A percentile compares a stretch with the other conserved stretches of the same genome.
Evolutionary conservation across 345 rosid genomes (phyloP).

Genomic region (Gossypium stocksii): DNA sequence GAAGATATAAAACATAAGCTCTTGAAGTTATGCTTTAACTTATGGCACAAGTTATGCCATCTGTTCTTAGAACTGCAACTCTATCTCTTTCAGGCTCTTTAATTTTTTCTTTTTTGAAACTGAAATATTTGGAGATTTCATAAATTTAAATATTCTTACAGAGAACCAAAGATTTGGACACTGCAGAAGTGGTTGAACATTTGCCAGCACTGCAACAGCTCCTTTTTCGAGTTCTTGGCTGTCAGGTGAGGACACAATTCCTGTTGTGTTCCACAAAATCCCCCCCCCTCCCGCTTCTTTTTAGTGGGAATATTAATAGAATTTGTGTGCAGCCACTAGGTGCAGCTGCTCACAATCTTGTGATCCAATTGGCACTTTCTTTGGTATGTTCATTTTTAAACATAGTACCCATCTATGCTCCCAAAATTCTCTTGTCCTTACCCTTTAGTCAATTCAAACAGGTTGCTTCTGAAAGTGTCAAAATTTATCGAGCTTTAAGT

Average conservation of each 20-base stretch:
- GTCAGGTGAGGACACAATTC: slow-evolving; percentile 53
- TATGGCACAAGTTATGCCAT: too few relatives aligned
- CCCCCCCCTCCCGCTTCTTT: background rate
- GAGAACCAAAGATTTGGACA: slow-evolving; percentile 89
- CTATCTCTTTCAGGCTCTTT: background rate
- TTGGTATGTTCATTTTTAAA: slow-evolving; percentile 51
- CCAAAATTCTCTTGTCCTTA: background rate
- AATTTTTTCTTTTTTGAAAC: background rate
- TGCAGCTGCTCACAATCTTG: slow-evolving; percentile 72
- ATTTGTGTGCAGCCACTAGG: slow-evolving; percentile 77
- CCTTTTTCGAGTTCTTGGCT: slow-evolving; percentile 84
- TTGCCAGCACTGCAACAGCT: slow-evolving; percentile 91
- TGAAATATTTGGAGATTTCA: slow-evolving; percentile 11
- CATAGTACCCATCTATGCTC: background rate
- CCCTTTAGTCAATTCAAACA: slow-evolving; percentile 26
- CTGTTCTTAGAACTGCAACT: too few relatives aligned
- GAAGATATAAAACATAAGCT: too few relatives aligned
- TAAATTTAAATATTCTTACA: slow-evolving; percentile 26
- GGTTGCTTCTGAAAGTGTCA: slow-evolving; percentile 90
- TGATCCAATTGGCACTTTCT: slow-evolving; percentile 82
- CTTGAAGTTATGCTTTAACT: too few relatives aligned
- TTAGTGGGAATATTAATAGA: slow-evolving; percentile 14
- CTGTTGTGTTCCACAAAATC: background rate
- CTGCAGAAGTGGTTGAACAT: slow-evolving; percentile 81
- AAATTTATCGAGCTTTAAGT: slow-evolving; percentile 79